These are phyloP conservation scores for Metschnikowia vanudenii DNA, from an alignment of 805 yeast genomes.

Conservation along the genomic window DNA sequence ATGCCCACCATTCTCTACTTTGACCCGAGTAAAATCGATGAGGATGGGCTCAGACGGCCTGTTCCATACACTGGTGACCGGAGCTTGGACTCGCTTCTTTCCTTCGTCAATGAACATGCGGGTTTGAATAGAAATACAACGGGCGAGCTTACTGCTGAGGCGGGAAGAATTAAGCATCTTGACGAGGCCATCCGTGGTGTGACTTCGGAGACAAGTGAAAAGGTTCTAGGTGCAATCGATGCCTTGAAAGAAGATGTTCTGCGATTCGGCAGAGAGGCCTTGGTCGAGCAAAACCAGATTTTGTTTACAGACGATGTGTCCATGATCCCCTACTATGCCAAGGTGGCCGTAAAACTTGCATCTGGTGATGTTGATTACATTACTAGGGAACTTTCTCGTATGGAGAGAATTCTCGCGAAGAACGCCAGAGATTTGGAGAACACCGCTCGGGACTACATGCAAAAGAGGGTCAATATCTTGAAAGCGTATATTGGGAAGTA, in stretches of 20 bases:
- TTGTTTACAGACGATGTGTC: conserved; percentile 20
- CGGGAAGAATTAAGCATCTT: conserved; percentile 31
- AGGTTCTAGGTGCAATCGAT: conserved; percentile 9
- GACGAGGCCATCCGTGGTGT: conserved; percentile 16
- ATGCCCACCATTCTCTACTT: conserved; percentile 59
- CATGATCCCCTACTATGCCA: conserved; percentile 47
- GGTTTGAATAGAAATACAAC: conserved; percentile 31
- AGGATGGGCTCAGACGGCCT: conserved; percentile 28
- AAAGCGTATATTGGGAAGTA: conserved; percentile 12
- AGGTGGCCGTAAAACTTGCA: conserved; percentile 43
- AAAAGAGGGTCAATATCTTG: conserved; percentile 52
- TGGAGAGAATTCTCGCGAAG: conserved; percentile 40
- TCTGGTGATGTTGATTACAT: conserved; percentile 47
- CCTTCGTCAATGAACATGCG: conserved; percentile 28
- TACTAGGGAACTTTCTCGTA: conserved; percentile 29
- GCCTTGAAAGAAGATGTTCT: conserved; percentile 14
- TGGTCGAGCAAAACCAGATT: conserved; percentile 15
- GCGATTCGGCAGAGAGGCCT: conserved; percentile 12
- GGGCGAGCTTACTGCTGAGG: conserved; percentile 31
- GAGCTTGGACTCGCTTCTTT: conserved; percentile 22
- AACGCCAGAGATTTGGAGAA: conserved; percentile 34
- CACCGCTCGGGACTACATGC: conserved; percentile 50
- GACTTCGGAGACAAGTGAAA: conserved; percentile 4
- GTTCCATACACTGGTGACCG: conserved; percentile 26
- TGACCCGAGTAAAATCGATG: conserved; percentile 25